Evolutionary conservation across 805 yeast species (phyloP).

Genomic region (Monosporozyma servazzii): DNA sequence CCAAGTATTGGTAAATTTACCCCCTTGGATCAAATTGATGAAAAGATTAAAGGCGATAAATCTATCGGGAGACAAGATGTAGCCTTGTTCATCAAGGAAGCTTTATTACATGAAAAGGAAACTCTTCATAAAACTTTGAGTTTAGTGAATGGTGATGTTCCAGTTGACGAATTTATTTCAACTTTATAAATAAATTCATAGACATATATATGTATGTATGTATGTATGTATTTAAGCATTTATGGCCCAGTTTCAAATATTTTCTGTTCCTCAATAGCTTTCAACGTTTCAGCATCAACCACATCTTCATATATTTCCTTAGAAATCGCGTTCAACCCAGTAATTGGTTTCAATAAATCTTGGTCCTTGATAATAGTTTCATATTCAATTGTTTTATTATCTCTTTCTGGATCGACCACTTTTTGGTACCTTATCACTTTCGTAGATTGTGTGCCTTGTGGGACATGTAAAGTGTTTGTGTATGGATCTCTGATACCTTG

Average conservation of each 20-base stretch:
- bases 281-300: conserved; percentile 46
- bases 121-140: conserved; percentile 38
- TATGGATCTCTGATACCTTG: conserved; percentile 71
- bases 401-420: conserved; percentile 13
- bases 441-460: conserved; percentile 67
- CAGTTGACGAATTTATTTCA: conserved; percentile 18
- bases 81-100: conserved; percentile 37
- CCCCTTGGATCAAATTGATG: conserved; percentile 10
- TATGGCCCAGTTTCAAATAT: conserved; percentile 32
- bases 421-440: conserved; percentile 23
- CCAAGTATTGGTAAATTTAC: conserved; percentile 37
- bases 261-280: conserved; percentile 58
- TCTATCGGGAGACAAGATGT: conserved; percentile 41
- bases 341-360: conserved; percentile 38
- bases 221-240: neutral
- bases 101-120: conserved; percentile 29
- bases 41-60: conserved; percentile 5
- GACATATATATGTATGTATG: neutral
- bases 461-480: conserved; percentile 73
- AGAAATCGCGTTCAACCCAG: conserved; percentile 60
- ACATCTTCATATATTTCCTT: conserved; percentile 47
- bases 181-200: conserved; percentile 2
- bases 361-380: conserved; percentile 41
- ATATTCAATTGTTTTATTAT: conserved; percentile 32
- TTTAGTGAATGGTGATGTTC: conserved; percentile 35